phyloP scores from a whole-genome alignment of 2,329 filamentous ascomycete species.

The Arthrobotrys entomopaga region DNA sequence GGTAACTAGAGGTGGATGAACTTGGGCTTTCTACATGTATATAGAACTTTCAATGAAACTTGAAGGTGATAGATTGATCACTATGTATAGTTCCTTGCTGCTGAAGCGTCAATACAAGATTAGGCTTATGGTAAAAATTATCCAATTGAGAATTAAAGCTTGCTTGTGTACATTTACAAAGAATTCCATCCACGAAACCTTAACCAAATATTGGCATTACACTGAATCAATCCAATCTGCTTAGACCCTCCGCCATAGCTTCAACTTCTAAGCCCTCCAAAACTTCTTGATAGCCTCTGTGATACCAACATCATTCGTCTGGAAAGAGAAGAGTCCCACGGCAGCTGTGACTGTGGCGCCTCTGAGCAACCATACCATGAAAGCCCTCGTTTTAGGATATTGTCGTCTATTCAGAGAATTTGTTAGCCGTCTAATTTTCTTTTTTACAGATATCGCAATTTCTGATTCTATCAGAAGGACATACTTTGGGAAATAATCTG shows the following conservation, averaged over 20 bases:
- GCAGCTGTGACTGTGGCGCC: slow-evolving; percentile 81
- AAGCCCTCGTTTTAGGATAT: slow-evolving; percentile 39
- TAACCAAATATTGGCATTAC: not conserved
- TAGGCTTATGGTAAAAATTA: not conserved
- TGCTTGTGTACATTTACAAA: slow-evolving; percentile 35
- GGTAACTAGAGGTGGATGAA: not conserved
- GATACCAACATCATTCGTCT: slow-evolving; percentile 96
- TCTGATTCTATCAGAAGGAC: slow-evolving; percentile 57
- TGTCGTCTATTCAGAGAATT: slow-evolving; percentile 26
- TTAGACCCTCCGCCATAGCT: not conserved
- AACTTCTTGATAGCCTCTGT: slow-evolving; percentile 88
- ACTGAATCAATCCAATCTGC: not conserved
- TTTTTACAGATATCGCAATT: not conserved
- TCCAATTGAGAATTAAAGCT: slow-evolving; percentile 23
- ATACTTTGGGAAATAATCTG: slow-evolving; percentile 86
- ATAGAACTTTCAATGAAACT: not conserved
- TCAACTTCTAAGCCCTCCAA: slow-evolving; percentile 76
- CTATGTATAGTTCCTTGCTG: too few species aligned
- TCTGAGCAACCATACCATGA: slow-evolving; percentile 79
- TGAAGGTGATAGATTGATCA: too few species aligned
- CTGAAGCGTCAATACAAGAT: too few species aligned
- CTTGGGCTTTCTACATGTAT: not conserved
- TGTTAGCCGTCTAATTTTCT: slow-evolving; percentile 17
- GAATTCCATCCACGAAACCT: slow-evolving; percentile 11
- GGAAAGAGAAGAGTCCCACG: slow-evolving; percentile 94